Evolutionary conservation across 495 filamentous ascomycete genomes (phyloP), one percentile per base, ranked within the genome.

Genomic region (Aspergillus affinis): DNA sequence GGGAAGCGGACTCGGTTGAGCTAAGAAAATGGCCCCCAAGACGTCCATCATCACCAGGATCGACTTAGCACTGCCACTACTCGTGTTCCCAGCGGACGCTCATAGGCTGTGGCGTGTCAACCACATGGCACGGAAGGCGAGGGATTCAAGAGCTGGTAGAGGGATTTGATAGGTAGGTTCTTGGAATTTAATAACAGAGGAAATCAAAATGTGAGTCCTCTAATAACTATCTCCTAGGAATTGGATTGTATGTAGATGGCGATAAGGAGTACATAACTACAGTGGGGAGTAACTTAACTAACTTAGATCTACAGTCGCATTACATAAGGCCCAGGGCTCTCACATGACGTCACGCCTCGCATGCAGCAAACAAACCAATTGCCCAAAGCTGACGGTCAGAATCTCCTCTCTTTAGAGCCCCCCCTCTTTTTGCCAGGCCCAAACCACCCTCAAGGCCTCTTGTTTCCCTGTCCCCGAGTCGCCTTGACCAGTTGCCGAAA

Each of bases 301-400:
- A n/a, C n/a, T n/a, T 23, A 56, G 29, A 26, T 26, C 23, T 26
- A 26, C n/a, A 48, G 1, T 4, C 36, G 36, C 36, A 41, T 41
- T 41, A 41, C 36, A 41, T 41, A 41, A 41, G 36, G 12, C 12
- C 3, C 47, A 50, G 46, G 21, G 30, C 30, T 13, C 50, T 61
- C 49, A 62, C 49, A 23, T 62, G 62, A 64, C 62, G 62, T 64
- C 62, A 64, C 50, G 19, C 18, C 48, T 41, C 47, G 45, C 58
- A 44, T 27, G 49, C 20, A 55, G 46, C 51, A 55, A 54, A 54
- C 51, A 30, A 30, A 54, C 3, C 30, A 55, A 55, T 32, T 18
- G 41, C 45, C 53, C 45, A 5, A 30, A 52, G 8, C 23, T 52
- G 50, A 52, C 50, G 26, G 26, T 27, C 50, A 52, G 50, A 32